Evolutionary conservation across 129 eudicot genomes (phyloP), one percentile per base, ranked within the genome.

Genomic region (Artemisia annua): DNA sequence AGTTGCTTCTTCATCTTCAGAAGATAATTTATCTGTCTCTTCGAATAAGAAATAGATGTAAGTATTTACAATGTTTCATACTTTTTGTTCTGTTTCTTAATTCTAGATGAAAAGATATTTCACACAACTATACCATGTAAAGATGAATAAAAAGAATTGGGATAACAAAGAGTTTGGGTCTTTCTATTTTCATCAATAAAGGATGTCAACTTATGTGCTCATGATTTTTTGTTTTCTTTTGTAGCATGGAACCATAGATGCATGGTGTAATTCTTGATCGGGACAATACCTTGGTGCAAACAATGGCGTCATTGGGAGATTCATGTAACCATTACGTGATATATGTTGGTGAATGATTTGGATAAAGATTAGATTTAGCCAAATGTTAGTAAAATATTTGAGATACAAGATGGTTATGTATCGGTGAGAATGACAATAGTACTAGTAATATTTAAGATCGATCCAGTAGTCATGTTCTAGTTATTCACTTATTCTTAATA

Each of bases 21-120:
- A 70, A 52, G 72, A 64, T 39, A 3, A 64, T 11, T 43, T 3
- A 39, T 62, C 22, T 78, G 60, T 51, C 35, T 51, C 77, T 22
- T 66, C 66, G 16, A 78, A 58, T n/a, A 70, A 70, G 50, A 78
- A 22, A 54, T 77, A 70, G 30, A 70, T 39, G 76, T 70, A 60
- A 61, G 63, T 51, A 1, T 26, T 3, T 60, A 22, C 66, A 24
- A n/a, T 7, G 26, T 22, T 54, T 64, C 14, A 66, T 54, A 11
- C 46, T 39, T 16, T 64, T 55, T 19, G 52, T 35, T 13, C 20
- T 49, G 1, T 52, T 16, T 9, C n/a, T 13, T 24, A 51, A 2
- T 24, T 24, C 4, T n/a, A n/a, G n/a, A n/a, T n/a, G n/a, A n/a
- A n/a, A n/a, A n/a, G n/a, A n/a, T n/a, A n/a, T n/a, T n/a, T n/a